A percentile compares a stretch with the other conserved stretches of the same genome.
These are phyloP conservation scores for Setomelanomma holmii DNA, from an alignment of 2,329 filamentous ascomycete species.

Conservation along the genomic window DNA sequence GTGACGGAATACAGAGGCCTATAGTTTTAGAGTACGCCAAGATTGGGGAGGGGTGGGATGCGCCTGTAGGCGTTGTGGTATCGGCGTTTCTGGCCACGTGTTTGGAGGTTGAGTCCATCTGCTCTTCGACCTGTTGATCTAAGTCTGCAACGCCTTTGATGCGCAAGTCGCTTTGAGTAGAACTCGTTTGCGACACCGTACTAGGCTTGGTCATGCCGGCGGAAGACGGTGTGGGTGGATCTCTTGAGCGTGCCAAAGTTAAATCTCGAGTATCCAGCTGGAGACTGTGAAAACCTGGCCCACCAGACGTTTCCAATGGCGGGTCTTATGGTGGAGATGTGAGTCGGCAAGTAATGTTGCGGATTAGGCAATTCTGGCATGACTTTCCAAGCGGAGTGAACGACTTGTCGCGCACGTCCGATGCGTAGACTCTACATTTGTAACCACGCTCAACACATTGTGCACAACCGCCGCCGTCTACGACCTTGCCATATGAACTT, in stretches of 20 bases:
- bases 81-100: too few species aligned
- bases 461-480: conserved; percentile 4
- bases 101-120: too few species aligned
- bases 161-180: neutral
- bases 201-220: neutral
- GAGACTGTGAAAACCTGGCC: neutral
- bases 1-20: neutral
- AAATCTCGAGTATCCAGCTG: neutral
- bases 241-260: neutral
- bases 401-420: neutral
- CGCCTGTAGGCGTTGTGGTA: neutral
- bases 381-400: neutral
- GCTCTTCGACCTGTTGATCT: neutral
- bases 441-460: conserved; percentile 6
- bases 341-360: neutral
- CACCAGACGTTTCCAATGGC: too few species aligned
- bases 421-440: conserved; percentile 12
- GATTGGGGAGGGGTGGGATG: neutral
- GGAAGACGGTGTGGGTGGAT: neutral
- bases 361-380: neutral
- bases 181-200: neutral
- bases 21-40: neutral
- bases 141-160: neutral
- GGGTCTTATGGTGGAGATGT: neutral
- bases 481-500: conserved; percentile 3